Conservation (phyloP, 192 early-diverging fungal genomes). For the Entomortierella parvispora region DNA sequence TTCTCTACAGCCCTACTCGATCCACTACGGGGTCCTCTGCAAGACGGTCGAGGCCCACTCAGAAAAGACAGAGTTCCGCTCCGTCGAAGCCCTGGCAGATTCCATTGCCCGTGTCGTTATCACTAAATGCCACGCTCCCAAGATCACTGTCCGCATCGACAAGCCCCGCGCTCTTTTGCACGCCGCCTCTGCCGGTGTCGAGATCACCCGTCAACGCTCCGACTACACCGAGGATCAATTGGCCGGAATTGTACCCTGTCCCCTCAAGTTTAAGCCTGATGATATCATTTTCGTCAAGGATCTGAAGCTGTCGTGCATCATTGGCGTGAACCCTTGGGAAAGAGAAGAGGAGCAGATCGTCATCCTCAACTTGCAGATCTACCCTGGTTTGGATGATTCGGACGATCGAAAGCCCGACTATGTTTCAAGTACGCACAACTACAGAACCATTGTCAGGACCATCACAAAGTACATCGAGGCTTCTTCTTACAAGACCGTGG, state of each 20-base stretch:
- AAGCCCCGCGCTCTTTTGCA: slow-evolving; percentile 94
- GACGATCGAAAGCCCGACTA: slow-evolving; percentile 58
- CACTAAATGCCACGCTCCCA: slow-evolving; percentile 69
- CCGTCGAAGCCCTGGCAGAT: slow-evolving; percentile 77
- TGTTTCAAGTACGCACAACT: slow-evolving; percentile 83
- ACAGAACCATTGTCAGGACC: slow-evolving; percentile 87
- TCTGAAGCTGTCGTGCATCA: slow-evolving; percentile 83
- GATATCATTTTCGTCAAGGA: slow-evolving; percentile 90
- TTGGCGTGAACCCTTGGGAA: slow-evolving; percentile 97
- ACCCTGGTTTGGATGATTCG: slow-evolving; percentile 56
- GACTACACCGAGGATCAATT: slow-evolving; percentile 41
- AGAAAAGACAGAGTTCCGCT: slow-evolving; percentile 75
- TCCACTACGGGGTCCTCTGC: slow-evolving; percentile 86
- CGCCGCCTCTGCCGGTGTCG: slow-evolving; percentile 87
- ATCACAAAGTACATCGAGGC: slow-evolving; percentile 85
- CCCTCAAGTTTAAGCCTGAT: slow-evolving; percentile 55
- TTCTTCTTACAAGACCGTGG: slow-evolving; percentile 93
- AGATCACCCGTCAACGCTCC: slow-evolving; percentile 81
- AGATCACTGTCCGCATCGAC: slow-evolving; percentile 77
- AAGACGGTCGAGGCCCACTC: slow-evolving; percentile 81
- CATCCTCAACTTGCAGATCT: slow-evolving; percentile 81
- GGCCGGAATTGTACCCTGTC: slow-evolving; percentile 40
- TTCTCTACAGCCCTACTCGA: slow-evolving; percentile 62
- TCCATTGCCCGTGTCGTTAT: slow-evolving; percentile 71
- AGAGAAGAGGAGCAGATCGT: slow-evolving; percentile 93